A percentile compares a stretch with the other conserved stretches of the same genome.
phyloP scores from a whole-genome alignment of 768 basidiomycete genomes.

The Boletus speciosus region DNA sequence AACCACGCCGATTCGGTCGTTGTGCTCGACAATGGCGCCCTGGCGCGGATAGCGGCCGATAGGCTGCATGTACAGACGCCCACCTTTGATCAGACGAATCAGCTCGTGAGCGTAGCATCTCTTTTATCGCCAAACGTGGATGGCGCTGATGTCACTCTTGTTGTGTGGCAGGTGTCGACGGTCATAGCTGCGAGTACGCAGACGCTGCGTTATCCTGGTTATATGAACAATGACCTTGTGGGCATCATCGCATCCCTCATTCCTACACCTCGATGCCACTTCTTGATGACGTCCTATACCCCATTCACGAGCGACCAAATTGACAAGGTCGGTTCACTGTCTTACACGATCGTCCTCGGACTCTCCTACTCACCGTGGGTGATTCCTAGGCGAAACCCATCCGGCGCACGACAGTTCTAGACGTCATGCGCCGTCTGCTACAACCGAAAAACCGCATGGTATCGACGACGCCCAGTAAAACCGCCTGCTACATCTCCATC shows the following conservation, averaged over 20 bases:
- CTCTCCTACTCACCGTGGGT: not conserved
- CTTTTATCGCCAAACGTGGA: not conserved
- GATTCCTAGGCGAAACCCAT: constrained; percentile 80
- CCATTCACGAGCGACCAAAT: constrained; percentile 97
- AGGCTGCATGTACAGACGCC: constrained; percentile 84
- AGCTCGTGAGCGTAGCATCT: constrained; percentile 52
- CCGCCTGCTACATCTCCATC: constrained; percentile 95
- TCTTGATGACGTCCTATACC: constrained; percentile 98
- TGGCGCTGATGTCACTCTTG: not conserved
- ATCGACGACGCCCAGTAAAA: constrained; percentile 86
- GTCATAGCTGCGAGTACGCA: constrained; percentile 98
- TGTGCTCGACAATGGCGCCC: constrained; percentile 93
- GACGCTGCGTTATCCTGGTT: constrained; percentile 94
- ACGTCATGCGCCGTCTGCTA: constrained; percentile 95
- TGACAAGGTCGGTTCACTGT: constrained; percentile 69
- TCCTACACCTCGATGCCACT: constrained; percentile 95
- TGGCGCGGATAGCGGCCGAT: constrained; percentile 91
- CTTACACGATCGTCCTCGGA: not conserved
- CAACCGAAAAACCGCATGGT: constrained; percentile 99
- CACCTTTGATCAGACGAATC: constrained; percentile 89
- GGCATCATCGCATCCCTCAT: constrained; percentile 96
- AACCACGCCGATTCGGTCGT: constrained; percentile 98
- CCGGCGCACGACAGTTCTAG: constrained; percentile 92
- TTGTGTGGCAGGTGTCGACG: constrained; percentile 73
- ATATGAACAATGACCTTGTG: constrained; percentile 99